Percentiles rank a stretch among this genome's conserved stretches.
These are phyloP conservation scores for Cystofilobasidium ferigula DNA, from an alignment of 768 basidiomycete genomes.

Conservation along the genomic window DNA sequence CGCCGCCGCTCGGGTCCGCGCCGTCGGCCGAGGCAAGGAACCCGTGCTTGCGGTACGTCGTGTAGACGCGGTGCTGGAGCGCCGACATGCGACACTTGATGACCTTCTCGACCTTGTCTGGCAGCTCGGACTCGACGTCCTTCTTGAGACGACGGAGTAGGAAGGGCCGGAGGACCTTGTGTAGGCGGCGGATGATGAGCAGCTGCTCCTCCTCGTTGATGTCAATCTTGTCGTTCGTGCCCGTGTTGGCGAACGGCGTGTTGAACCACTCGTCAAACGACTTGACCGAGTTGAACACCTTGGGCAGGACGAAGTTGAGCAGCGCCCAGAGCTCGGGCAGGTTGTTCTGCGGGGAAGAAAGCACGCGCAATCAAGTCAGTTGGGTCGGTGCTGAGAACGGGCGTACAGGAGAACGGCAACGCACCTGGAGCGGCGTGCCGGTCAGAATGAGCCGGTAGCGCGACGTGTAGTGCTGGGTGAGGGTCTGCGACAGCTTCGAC, in stretches of 20 bases:
- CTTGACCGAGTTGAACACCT: slow-evolving; percentile 97
- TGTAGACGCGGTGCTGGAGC: slow-evolving; percentile 81
- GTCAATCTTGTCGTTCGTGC: slow-evolving; percentile 87
- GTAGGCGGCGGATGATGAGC: slow-evolving; percentile 88
- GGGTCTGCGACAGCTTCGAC: slow-evolving; percentile 77
- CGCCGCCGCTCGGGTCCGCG: slow-evolving; percentile 18
- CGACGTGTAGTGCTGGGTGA: slow-evolving; percentile 84
- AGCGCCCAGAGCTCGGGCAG: slow-evolving; percentile 43
- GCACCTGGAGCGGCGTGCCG: slow-evolving; percentile 73
- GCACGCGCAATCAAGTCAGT: neutral
- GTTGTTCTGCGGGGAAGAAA: slow-evolving; percentile 32
- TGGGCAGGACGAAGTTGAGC: slow-evolving; percentile 52
- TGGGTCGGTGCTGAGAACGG: neutral
- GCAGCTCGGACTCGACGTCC: slow-evolving; percentile 89
- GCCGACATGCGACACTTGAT: slow-evolving; percentile 93
- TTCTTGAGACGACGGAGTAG: slow-evolving; percentile 84
- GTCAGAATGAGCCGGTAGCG: slow-evolving; percentile 88
- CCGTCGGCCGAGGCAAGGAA: slow-evolving; percentile 66
- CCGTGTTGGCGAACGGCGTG: slow-evolving; percentile 97
- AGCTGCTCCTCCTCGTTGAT: slow-evolving; percentile 99
- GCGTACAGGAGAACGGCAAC: slow-evolving; percentile 1
- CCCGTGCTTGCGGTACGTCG: slow-evolving; percentile 97
- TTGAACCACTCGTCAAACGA: slow-evolving; percentile 99
- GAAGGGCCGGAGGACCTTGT: slow-evolving; percentile 93
- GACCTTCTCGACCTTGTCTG: slow-evolving; percentile 95